A percentile compares a stretch with the other conserved stretches of the same genome.
Conservation (phyloP, 208 protist species). For the Trichomonas vaginalis region DNA sequence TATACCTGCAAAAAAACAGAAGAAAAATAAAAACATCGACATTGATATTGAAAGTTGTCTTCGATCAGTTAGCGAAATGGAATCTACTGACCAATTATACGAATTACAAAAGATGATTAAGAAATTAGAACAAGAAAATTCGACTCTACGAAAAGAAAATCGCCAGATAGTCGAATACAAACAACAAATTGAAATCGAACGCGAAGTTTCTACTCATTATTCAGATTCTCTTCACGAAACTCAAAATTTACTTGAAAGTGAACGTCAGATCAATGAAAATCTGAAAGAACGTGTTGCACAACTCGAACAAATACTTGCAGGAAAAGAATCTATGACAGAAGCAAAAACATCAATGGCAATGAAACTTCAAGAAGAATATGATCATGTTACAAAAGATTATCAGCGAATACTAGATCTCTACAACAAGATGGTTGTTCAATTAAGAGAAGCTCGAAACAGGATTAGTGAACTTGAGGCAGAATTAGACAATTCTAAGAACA, state of each 20-base stretch:
- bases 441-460: not conserved
- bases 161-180: not conserved
- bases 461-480: not conserved
- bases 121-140: not conserved
- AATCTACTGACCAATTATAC: not conserved
- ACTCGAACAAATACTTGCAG: not conserved
- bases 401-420: not conserved
- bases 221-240: not conserved
- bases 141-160: not conserved
- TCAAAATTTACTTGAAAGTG: not conserved
- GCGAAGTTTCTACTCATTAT: not conserved
- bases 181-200: not conserved
- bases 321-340: not conserved
- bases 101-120: not conserved
- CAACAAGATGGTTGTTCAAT: not conserved
- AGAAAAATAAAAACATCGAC: too few species aligned
- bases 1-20: too few species aligned
- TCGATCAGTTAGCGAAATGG: not conserved
- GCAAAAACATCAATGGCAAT: not conserved
- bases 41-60: too few species aligned
- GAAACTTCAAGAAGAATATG: not conserved
- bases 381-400: not conserved
- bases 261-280: not conserved
- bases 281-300: not conserved
- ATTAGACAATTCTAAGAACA: not conserved